phyloP scores from a whole-genome alignment of 78 protist species.

The Dictyostelium capitatum region DNA sequence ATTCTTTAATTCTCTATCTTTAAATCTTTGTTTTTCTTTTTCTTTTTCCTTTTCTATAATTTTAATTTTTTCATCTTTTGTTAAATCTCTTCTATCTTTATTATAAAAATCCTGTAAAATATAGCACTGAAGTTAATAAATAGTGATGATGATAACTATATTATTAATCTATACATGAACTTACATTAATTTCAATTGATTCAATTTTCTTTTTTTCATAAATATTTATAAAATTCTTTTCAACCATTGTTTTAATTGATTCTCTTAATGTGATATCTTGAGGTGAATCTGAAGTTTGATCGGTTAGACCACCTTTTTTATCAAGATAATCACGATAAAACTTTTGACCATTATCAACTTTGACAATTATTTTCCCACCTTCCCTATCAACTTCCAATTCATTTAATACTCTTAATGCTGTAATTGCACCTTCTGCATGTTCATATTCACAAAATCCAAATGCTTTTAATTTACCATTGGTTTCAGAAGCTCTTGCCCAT shows the following conservation, averaged over 20 bases:
- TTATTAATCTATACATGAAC: not conserved
- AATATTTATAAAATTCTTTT: conserved; percentile 2
- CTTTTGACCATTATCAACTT: conserved; percentile 58
- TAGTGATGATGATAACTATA: not conserved
- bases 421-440: conserved; percentile 64
- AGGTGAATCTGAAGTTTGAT: conserved; percentile 3
- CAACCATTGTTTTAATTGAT: conserved; percentile 12
- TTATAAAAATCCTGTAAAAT: conserved; percentile 42
- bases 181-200: not conserved
- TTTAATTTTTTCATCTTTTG: conserved; percentile 51
- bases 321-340: conserved; percentile 41
- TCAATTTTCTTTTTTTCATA: conserved; percentile 15
- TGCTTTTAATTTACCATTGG: conserved; percentile 56
- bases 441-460: conserved; percentile 80
- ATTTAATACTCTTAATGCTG: conserved; percentile 60
- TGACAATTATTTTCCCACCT: conserved; percentile 2
- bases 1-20: conserved; percentile 31
- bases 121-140: no score
- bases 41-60: conserved; percentile 54
- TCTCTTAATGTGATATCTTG: conserved; percentile 11
- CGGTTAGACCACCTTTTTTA: not conserved
- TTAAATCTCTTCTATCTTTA: conserved; percentile 47
- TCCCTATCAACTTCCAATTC: conserved; percentile 32
- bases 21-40: conserved; percentile 51
- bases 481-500: conserved; percentile 72